phyloP scores from a whole-genome alignment of 352 stramenopile genomes.

The Stramenopiles sp. region DNA sequence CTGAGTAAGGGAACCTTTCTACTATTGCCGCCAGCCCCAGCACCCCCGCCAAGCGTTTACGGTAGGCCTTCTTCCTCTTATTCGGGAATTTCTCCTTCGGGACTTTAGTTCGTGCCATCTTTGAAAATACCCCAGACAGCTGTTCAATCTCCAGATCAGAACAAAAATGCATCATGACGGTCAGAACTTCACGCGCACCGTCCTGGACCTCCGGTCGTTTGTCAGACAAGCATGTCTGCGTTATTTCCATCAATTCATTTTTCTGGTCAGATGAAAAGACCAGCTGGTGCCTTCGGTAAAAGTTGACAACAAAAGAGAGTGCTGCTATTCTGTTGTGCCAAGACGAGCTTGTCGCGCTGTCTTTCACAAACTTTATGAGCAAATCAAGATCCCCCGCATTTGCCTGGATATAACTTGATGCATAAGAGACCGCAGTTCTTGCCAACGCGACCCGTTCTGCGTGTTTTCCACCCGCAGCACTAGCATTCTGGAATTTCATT shows the following conservation, averaged over 20 bases:
- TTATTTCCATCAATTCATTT: not conserved
- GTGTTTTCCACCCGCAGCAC: not conserved
- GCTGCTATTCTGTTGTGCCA: not conserved
- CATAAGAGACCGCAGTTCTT: not conserved
- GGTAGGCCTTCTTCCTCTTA: not conserved
- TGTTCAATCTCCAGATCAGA: not conserved
- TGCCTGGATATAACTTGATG: too few relatives aligned
- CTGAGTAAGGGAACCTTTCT: not conserved
- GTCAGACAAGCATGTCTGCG: not conserved
- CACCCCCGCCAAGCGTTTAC: not conserved
- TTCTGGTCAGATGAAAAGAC: not conserved
- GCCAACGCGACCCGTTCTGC: not conserved
- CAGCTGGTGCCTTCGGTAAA: not conserved
- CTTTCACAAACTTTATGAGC: not conserved
- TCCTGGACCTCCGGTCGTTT: not conserved
- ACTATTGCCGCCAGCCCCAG: not conserved
- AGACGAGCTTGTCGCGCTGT: not conserved
- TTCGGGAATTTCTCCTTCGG: not conserved
- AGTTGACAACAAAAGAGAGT: not conserved
- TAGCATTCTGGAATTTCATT: slow-evolving; percentile 2
- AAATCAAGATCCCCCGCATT: too few relatives aligned
- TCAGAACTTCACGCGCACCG: not conserved
- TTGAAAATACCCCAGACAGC: not conserved
- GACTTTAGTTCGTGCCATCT: not conserved
- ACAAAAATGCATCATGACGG: not conserved